phyloP scores from a whole-genome alignment of 306 rosid genomes.

The Trifolium fragiferum region DNA sequence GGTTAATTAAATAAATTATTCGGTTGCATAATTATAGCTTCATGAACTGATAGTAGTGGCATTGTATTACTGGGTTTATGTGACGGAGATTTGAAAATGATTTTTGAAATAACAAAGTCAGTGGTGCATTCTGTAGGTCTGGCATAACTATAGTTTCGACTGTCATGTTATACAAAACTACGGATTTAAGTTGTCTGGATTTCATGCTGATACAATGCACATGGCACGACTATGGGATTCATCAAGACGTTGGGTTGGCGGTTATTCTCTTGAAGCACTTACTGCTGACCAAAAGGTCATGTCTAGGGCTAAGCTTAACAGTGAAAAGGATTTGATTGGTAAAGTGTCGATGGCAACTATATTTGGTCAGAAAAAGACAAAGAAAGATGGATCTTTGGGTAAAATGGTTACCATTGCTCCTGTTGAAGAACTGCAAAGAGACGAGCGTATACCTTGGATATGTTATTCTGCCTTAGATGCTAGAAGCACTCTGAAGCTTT shows the following conservation, averaged over 20 bases:
- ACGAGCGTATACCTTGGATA: constrained; percentile 63
- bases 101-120: constrained; percentile 43
- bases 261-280: constrained; percentile 98
- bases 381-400: constrained; percentile 52
- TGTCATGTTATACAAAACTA: constrained; percentile 89
- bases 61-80: not conserved
- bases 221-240: constrained; percentile 99
- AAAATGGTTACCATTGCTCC: constrained; percentile 71
- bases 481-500: constrained; percentile 56
- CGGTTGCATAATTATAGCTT: constrained; percentile 3
- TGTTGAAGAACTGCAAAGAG: constrained; percentile 89
- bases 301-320: constrained; percentile 57
- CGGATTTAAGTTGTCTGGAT: constrained; percentile 88
- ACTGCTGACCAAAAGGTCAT: constrained; percentile 66
- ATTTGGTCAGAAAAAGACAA: constrained; percentile 52
- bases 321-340: constrained; percentile 56
- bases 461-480: constrained; percentile 61
- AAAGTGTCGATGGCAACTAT: constrained; percentile 54
- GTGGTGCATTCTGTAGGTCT: constrained; percentile 65
- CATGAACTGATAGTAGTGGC: constrained; percentile 11
- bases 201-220: constrained; percentile 99
- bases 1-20: not conserved
- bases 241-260: constrained; percentile 82
- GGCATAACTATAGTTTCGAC: constrained; percentile 99
- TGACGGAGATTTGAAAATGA: constrained; percentile 32